These are phyloP conservation scores for Zea mays DNA, from an alignment of 176 grass and related monocot genomes.

Conservation along the genomic window Zm-B73-REFERENCE-NAM-5.0 NC_050104.1:20710501-20711000, in stretches of 20 bases:
- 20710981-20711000: background rate
- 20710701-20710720: background rate
- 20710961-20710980: background rate
- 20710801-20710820: background rate
- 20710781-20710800: background rate
- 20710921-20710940: background rate
- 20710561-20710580: background rate
- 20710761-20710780: background rate
- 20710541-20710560: constrained; percentile 23
- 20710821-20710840: background rate
- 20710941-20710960: background rate
- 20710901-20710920: too few relatives aligned
- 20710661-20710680: background rate
- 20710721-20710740: background rate
- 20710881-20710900: too few relatives aligned
- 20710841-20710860: background rate
- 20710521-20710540: background rate
- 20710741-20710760: background rate
- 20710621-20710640: background rate
- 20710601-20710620: background rate
- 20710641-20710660: background rate
- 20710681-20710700: background rate
- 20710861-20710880: too few relatives aligned
- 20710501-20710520: constrained; percentile 17
- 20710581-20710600: background rate